Evolutionary conservation across 1,284 basidiomycete genomes (phyloP), one percentile per base, ranked within the genome.

Genomic region (Mrakiaceae sp.): DNA sequence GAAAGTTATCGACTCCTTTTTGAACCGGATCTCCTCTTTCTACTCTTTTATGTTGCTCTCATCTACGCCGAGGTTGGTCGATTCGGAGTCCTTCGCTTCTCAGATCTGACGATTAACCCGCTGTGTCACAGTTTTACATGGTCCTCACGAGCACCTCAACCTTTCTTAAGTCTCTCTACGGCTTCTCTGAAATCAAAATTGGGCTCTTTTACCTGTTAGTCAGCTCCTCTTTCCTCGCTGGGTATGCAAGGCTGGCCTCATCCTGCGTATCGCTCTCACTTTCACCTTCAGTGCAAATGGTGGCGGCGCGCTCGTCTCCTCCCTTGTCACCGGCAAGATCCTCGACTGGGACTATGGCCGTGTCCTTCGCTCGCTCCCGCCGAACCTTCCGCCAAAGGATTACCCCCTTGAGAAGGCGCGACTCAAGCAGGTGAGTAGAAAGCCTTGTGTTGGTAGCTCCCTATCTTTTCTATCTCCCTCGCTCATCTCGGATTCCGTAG

Each of bases 171-270:
- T 67, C 73, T 58, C 67, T 63, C 40, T 77, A 77, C 62, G 58
- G 67, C 12, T 70, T 75, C 8, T 69, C 70, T 58, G 73, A 75
- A 58, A 68, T 76, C n/a, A 64, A 73, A 63, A 77, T 77, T 52
- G 76, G 76, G 50, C 67, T 76, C 4, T 75, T 73, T 65, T 77
- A 77, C 64, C 68, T 77, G 74, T 75, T 62, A 64, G 72, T 67
- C 5, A 5, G 57, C 14, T 5, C 16, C 40, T 27, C n/a, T 40
- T 65, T 5, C 56, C 57, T 14, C 54, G 10, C 49, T 50, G 49
- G 49, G 49, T 27, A 27, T 27, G 27, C 27, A 27, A 27, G 27
- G 27, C 27, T 27, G 27, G 27, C 27, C 27, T 27, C 27, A 27
- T 27, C 27, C 27, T 27, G 27, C 27, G 27, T 27, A 27, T 27